Evolutionary conservation across 148 eudicot species (phyloP), one percentile per base, ranked within the genome.

Genomic region (Dianthus caryophyllus): DNA sequence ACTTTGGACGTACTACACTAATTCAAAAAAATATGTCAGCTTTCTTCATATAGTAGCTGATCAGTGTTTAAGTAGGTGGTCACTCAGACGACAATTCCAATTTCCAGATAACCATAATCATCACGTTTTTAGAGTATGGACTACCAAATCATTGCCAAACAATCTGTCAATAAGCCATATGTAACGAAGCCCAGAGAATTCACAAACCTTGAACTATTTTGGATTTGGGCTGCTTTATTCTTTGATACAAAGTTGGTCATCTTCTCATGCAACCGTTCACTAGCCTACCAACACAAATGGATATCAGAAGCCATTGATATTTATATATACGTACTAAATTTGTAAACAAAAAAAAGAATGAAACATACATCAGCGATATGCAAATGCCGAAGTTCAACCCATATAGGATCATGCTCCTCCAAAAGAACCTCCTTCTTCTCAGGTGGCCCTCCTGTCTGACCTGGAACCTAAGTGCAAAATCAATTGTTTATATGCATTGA

Each of bases 321-420:
- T n/a, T n/a, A n/a, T n/a, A n/a, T n/a, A 76, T 14, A 78, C 55
- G 30, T 58, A 27, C 26, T 11, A 44, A 46, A n/a, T 33, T 33
- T 33, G 38, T 55, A n/a, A 76, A 78, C n/a, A 55, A 60, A 55
- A 68, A 18, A 50, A 54, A 26, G 47, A 25, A 70, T 68, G 70
- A 70, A 51, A 77, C 91, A 26, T 78, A 93, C 98, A 87, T 93
- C 98, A 48, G 96, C 98, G 69, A 93, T 93, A 72, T 93, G 98
- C 66, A 91, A 75, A 83, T 93, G 95, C 39, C 92, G 91, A 69
- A 93, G 95, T 85, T 93, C 98, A 82, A 80, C 70, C 98, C 98
- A 93, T 71, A 93, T 70, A 68, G 96, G 98, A 78, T 93, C 98
- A 79, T 87, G 96, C 75, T 93, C 98, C 79, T 89, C 98, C 81